phyloP scores from a whole-genome alignment of 306 rosid species.

The Cucumis melo region DNA sequence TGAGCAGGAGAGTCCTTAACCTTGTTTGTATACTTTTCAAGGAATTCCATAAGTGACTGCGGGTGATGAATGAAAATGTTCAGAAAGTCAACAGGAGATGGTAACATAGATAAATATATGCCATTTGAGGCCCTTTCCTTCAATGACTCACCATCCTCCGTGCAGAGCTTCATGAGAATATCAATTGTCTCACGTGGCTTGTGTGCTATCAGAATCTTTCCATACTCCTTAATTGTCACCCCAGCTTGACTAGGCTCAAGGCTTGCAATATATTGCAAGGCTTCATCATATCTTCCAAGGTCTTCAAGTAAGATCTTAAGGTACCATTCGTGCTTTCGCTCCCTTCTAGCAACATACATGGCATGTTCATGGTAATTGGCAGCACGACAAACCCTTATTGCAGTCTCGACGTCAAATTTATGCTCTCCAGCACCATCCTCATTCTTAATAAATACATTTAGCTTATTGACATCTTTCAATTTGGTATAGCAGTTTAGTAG shows the following conservation, averaged over 20 bases:
- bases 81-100: conserved; percentile 98
- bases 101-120: conserved; percentile 61
- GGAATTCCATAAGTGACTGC: conserved; percentile 81
- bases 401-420: conserved; percentile 94
- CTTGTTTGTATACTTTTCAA: conserved; percentile 76
- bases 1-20: conserved; percentile 95
- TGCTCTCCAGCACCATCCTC: conserved; percentile 81
- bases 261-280: conserved; percentile 76
- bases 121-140: conserved; percentile 35
- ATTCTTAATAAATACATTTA: conserved; percentile 66
- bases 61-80: conserved; percentile 89
- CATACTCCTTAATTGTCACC: conserved; percentile 87
- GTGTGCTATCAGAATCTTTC: conserved; percentile 89
- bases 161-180: conserved; percentile 81
- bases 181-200: conserved; percentile 83
- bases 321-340: conserved; percentile 90
- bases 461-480: conserved; percentile 88
- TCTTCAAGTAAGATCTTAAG: conserved; percentile 97
- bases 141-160: conserved; percentile 56
- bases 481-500: conserved; percentile 88
- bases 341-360: conserved; percentile 96
- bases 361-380: conserved; percentile 99
- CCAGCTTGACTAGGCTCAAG: conserved; percentile 93
- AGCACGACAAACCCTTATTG: conserved; percentile 94
- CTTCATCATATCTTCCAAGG: conserved; percentile 93